Evolutionary conservation across 2,329 filamentous ascomycete species (phyloP), one percentile per base, ranked within the genome.

Genomic region (Neoascochyta sp.): DNA sequence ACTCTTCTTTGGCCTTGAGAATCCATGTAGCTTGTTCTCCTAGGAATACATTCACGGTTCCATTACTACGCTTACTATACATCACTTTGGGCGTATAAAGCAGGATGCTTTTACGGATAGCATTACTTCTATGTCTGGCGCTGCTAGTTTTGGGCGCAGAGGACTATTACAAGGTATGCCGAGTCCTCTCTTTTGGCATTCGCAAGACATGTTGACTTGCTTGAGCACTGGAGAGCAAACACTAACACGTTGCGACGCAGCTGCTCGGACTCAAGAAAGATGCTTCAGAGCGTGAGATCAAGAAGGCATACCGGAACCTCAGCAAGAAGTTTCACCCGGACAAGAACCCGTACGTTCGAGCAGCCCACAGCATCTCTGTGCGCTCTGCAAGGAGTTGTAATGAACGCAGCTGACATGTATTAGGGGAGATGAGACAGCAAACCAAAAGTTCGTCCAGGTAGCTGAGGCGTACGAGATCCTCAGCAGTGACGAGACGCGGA

Each of bases 241-340:
- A 33, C 47, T 59, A 22, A 59, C 41, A 17, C 16, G 6, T 7
- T 10, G 16, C 20, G 16, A 8, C 69, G 42, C 68, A 94, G 80
- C 68, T 95, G 36, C 78, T 98, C 15, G 87, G 84, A 32, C 68
- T 98, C 43, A 76, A 82, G 54, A 87, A 79, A 54, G 73, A 81
- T 38, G 90, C 90, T 10, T 81, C 78, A 25, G 88, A 95, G 31
- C 81, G 81, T 54, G 83, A 96, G 53, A 83, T 98, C 60, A 98
- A 98, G 66, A 84, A 85, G 24, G 89, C 92, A 13, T 98, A 98
- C 66, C 80, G 89, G 38, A 81, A 80, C 38, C 73, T 98, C 8
- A 93, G 86, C 70, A 96, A 96, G 66, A 94, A 93, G 63, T 95
- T 77, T 63, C 92, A 98, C 59, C 92, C 92, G 3, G 92, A 98